Evolutionary conservation across 176 grass and related monocot species (phyloP).

Genomic region (Oryza coarctata): DNA sequence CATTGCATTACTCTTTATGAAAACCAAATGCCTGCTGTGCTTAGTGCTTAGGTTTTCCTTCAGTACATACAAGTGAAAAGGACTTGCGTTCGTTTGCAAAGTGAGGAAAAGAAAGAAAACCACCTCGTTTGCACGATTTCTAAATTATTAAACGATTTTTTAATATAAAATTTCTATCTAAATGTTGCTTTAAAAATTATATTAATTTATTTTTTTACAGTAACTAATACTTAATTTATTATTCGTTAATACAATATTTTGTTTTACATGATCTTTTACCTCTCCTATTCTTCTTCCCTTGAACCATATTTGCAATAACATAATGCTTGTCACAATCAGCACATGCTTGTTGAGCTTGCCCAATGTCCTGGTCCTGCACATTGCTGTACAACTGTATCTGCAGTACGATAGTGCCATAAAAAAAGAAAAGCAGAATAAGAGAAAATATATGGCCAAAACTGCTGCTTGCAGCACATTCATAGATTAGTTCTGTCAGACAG

Average conservation of each 20-base stretch:
- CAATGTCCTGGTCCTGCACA: slow-evolving; percentile 9
- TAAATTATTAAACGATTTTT: no score
- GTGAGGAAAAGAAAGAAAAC: no score
- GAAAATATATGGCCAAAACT: background rate
- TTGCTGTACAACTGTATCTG: slow-evolving; percentile 18
- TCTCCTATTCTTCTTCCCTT: no score
- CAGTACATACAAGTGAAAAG: background rate
- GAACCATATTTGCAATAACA: background rate
- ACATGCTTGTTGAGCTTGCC: slow-evolving; percentile 25
- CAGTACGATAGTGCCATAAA: slow-evolving; percentile 9
- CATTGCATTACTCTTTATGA: background rate
- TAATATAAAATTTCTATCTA: no score
- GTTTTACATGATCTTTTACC: no score
- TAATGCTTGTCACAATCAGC: slow-evolving; percentile 37
- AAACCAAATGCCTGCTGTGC: background rate
- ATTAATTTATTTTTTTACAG: no score
- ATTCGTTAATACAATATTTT: no score
- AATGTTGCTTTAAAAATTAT: no score
- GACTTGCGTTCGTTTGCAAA: no score
- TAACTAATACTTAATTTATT: no score
- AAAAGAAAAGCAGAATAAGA: background rate
- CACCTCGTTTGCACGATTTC: no score
- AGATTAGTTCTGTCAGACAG: slow-evolving; percentile 19
- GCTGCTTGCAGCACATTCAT: background rate
- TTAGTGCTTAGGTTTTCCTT: background rate